A percentile compares a stretch with the other conserved stretches of the same genome.
These are phyloP conservation scores for Coix lacrymajobi DNA, from an alignment of 176 grass and related monocot species.

Conservation along the genomic window DNA sequence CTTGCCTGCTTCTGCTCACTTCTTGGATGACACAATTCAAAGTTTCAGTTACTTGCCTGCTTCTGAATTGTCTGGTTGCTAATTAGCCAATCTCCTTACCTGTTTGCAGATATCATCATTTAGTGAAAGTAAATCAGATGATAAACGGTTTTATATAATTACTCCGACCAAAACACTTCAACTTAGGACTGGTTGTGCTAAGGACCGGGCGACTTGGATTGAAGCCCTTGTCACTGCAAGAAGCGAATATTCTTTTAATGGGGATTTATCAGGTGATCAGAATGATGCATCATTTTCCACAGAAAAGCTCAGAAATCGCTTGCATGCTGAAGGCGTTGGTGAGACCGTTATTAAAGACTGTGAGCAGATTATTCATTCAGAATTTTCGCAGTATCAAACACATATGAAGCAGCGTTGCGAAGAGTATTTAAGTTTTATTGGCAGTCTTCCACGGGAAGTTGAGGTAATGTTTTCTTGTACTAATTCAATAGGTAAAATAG, in stretches of 20 bases:
- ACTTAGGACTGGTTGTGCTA: constrained; percentile 69
- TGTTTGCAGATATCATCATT: constrained; percentile 81
- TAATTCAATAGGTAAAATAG: not conserved
- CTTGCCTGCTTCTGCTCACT: not conserved
- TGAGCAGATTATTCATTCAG: constrained; percentile 76
- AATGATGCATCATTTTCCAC: constrained; percentile 64
- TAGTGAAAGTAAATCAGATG: constrained; percentile 94
- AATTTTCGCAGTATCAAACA: constrained; percentile 70
- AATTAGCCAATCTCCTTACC: constrained; percentile 30
- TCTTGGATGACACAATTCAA: not conserved
- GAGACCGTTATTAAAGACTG: constrained; percentile 77
- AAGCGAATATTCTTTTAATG: constrained; percentile 56
- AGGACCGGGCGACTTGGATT: constrained; percentile 87
- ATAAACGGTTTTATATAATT: constrained; percentile 86
- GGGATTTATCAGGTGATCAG: constrained; percentile 27
- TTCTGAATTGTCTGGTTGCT: not conserved
- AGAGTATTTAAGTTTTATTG: constrained; percentile 65
- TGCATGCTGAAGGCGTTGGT: constrained; percentile 72
- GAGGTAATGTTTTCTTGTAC: constrained; percentile 50
- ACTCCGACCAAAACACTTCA: constrained; percentile 86
- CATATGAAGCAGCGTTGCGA: constrained; percentile 65
- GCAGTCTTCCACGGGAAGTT: constrained; percentile 54
- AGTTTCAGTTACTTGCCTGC: not conserved
- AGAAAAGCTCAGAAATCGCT: constrained; percentile 62
- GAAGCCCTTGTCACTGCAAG: constrained; percentile 76